Percentiles rank a stretch among this genome's conserved stretches.
Conservation (phyloP, 805 yeast species). For the Kodamaea hsintzibuensis region DNA sequence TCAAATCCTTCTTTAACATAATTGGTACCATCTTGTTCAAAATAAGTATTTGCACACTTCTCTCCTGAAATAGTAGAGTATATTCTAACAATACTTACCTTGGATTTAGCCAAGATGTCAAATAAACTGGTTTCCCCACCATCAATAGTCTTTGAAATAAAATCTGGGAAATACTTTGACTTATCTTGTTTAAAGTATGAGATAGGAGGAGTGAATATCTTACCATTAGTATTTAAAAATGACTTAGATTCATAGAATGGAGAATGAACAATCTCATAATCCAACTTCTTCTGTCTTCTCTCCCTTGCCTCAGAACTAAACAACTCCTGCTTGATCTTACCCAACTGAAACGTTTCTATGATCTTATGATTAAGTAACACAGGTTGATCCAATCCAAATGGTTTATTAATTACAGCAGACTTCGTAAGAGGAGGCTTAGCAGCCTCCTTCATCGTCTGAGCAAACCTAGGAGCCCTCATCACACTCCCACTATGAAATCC, state of each 20-base stretch:
- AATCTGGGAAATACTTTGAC: conserved; percentile 81
- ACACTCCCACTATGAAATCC: conserved; percentile 7
- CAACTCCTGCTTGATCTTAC: conserved; percentile 22
- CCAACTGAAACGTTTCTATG: conserved; percentile 16
- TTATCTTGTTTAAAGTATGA: conserved; percentile 72
- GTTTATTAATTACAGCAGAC: conserved; percentile 32
- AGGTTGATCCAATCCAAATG: conserved; percentile 40
- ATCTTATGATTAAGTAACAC: conserved; percentile 25
- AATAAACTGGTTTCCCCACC: conserved; percentile 38
- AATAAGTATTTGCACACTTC: conserved; percentile 61
- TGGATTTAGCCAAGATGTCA: conserved; percentile 40
- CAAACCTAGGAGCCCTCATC: conserved; percentile 29
- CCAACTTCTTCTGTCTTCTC: conserved; percentile 38
- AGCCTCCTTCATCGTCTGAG: conserved; percentile 37
- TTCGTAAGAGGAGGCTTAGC: conserved; percentile 40
- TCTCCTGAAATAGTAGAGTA: conserved; percentile 73
- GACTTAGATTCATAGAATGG: conserved; percentile 46
- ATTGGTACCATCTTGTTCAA: conserved; percentile 45
- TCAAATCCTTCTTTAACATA: conserved; percentile 34
- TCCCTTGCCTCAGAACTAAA: conserved; percentile 39
- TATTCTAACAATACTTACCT: conserved; percentile 63
- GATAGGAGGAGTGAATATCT: conserved; percentile 80
- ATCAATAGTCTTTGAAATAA: conserved; percentile 55
- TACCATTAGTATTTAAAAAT: conserved; percentile 74
- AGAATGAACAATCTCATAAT: conserved; percentile 44